A percentile compares a stretch with the other conserved stretches of the same genome.
phyloP scores from a whole-genome alignment of 2,329 filamentous ascomycete species.

The Aspergillus sp. region DNA sequence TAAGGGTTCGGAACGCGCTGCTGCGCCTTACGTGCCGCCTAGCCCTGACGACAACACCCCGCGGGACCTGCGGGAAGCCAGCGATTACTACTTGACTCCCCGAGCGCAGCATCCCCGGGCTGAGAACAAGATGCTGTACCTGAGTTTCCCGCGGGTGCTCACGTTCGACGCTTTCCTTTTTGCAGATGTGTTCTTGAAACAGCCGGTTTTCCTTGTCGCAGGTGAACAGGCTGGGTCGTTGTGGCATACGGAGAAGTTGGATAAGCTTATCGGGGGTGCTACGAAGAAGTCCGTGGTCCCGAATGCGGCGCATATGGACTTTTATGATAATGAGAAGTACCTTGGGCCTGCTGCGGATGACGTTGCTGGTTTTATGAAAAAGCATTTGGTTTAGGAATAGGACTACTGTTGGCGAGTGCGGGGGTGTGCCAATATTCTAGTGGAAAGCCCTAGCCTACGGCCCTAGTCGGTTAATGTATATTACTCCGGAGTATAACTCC shows the following conservation, averaged over 20 bases:
- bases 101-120: slow-evolving; percentile 3
- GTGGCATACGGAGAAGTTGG: slow-evolving; percentile 11
- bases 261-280: slow-evolving; percentile 7
- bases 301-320: slow-evolving; percentile 5
- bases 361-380: too few relatives aligned
- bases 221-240: slow-evolving; percentile 3
- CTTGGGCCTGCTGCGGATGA: too few relatives aligned
- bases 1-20: background rate
- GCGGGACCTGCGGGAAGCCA: background rate
- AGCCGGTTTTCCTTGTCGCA: slow-evolving; percentile 6
- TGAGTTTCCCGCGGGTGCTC: slow-evolving; percentile 1
- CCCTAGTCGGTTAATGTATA: too few relatives aligned
- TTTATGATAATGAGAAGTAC: background rate
- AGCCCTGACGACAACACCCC: background rate
- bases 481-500: too few relatives aligned
- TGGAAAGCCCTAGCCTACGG: too few relatives aligned
- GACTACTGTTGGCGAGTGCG: too few relatives aligned
- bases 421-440: too few relatives aligned
- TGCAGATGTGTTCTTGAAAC: slow-evolving; percentile 6
- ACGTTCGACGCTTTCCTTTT: slow-evolving; percentile 7
- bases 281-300: slow-evolving; percentile 10
- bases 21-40: background rate
- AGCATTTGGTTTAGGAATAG: too few relatives aligned
- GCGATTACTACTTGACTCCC: background rate
- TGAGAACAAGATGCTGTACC: slow-evolving; percentile 3